Base-by-base conservation (phyloP, 2,329 filamentous ascomycete genomes). In the Cercospora sesami region DNA sequence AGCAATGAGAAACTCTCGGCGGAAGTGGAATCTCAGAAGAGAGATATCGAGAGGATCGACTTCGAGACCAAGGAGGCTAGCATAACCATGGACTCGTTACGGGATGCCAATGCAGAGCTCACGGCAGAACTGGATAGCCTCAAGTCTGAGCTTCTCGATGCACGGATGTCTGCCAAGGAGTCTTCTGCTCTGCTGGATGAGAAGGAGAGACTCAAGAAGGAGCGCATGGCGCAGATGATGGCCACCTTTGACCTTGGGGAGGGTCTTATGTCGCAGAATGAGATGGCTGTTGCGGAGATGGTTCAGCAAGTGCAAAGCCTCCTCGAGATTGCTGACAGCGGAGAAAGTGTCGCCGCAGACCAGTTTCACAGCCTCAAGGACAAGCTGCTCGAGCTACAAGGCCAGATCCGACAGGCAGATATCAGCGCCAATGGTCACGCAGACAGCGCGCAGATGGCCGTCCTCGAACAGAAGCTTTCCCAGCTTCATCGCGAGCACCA, bases 181-280 rank as follows among this genome's bases (percentile, higher is more conserved):
- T 94, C 91, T 1, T 93, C 88, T 55, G 93, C 93, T 8, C 90
- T 93, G 16, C 83, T 96, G 21, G 94, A 98, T 74, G 95, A 98
- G 81, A 99, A 99, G 85, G 96, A 98, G 82, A 94, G 93, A 85
- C 94, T 93, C 83, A 99, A 99, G 86, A 93, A 94, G 0, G 95
- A 99, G 83, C 95, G 96, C 82, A 99, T 99, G 95, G 95, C 95
- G 53, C 92, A 97, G 86, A 99, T 99, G 95, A 97, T 99, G 94
- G 95, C 95, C 68, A 93, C 94, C 3, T 98, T 99, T 75, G 94
- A 99, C 76, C 87, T 99, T 36, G 94, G 93, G 55, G 90, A 91
- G 60, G 94, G 97, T 67, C 90, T 96, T 33, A 96, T 98, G 79
- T 97, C 93, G 73, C 91, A 95, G 67, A 97, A 97, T 74, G 95